Percentiles rank a stretch among this genome's conserved stretches.
Conservation (phyloP, 208 protist genomes). For the Wallacemonas sp. region DNA sequence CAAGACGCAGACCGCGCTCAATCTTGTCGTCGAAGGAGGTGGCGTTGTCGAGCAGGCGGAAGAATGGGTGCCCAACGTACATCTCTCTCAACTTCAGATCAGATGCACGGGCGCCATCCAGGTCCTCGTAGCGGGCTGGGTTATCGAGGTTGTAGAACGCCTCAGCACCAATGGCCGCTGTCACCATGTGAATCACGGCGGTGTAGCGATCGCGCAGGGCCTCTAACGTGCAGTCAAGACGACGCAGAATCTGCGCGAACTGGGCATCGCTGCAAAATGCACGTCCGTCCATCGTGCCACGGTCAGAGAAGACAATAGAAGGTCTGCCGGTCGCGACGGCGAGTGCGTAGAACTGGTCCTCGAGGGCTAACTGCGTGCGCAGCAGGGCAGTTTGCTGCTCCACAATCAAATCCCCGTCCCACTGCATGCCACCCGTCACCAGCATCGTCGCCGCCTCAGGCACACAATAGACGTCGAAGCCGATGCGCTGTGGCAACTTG, state of each 20-base stretch:
- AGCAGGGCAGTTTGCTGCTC: constrained; percentile 69
- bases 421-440: constrained; percentile 73
- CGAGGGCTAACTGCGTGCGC: constrained; percentile 66
- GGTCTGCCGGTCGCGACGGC: constrained; percentile 46
- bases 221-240: constrained; percentile 43
- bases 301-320: constrained; percentile 69
- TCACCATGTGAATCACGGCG: constrained; percentile 84
- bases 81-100: constrained; percentile 80
- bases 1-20: constrained; percentile 63
- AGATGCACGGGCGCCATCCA: constrained; percentile 68
- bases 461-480: constrained; percentile 75
- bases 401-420: constrained; percentile 38
- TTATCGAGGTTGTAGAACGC: constrained; percentile 84
- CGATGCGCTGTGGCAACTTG: constrained; percentile 59
- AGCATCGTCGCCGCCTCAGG: constrained; percentile 83
- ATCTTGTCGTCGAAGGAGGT: constrained; percentile 79
- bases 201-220: constrained; percentile 83
- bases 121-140: constrained; percentile 71
- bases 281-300: constrained; percentile 84
- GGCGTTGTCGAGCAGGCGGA: constrained; percentile 77
- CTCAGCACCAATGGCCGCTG: constrained; percentile 67
- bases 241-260: constrained; percentile 52
- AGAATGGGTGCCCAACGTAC: constrained; percentile 74
- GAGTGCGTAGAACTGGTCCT: constrained; percentile 75
- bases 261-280: constrained; percentile 72